A percentile compares a stretch with the other conserved stretches of the same genome.
Conservation (phyloP, 2,329 filamentous ascomycete genomes). For the Chrysoporthe deuterocubensis region DNA sequence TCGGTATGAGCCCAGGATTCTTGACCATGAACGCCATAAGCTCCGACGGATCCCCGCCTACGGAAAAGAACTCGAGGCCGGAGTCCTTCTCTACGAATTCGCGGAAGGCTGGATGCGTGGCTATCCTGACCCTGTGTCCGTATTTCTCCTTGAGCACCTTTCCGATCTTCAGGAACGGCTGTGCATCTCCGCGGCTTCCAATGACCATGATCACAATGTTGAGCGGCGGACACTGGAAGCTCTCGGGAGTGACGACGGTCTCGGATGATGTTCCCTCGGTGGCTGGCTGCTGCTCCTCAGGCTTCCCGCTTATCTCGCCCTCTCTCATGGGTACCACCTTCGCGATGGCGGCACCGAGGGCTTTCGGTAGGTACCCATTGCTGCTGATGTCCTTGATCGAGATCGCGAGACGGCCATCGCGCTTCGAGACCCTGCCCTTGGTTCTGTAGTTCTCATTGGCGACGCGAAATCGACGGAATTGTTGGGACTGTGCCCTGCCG, state of each 20-base stretch:
- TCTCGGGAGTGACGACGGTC: slow-evolving; percentile 35
- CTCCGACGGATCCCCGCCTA: slow-evolving; percentile 79
- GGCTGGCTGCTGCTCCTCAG: slow-evolving; percentile 21
- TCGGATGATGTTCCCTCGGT: slow-evolving; percentile 32
- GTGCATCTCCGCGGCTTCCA: slow-evolving; percentile 77
- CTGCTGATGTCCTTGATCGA: slow-evolving; percentile 72
- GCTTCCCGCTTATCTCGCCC: slow-evolving; percentile 37
- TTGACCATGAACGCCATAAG: slow-evolving; percentile 91
- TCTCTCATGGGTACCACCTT: slow-evolving; percentile 51
- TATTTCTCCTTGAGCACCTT: slow-evolving; percentile 72
- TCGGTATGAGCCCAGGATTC: slow-evolving; percentile 78
- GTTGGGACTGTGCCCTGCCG: slow-evolving; percentile 23
- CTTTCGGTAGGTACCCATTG: slow-evolving; percentile 74
- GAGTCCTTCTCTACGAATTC: slow-evolving; percentile 75
- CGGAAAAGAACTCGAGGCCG: slow-evolving; percentile 78
- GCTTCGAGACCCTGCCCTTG: slow-evolving; percentile 66
- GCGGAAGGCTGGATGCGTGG: slow-evolving; percentile 77
- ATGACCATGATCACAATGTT: slow-evolving; percentile 88
- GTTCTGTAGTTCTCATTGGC: slow-evolving; percentile 68
- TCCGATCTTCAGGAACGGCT: slow-evolving; percentile 78
- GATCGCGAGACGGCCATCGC: slow-evolving; percentile 73
- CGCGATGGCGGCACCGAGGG: slow-evolving; percentile 66
- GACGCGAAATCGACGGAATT: slow-evolving; percentile 60
- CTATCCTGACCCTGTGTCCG: slow-evolving; percentile 76
- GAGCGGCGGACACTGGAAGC: slow-evolving; percentile 52